A percentile compares a stretch with the other conserved stretches of the same genome.
Evolutionary conservation across 139 green algal species (phyloP).

Genomic region (Micractinium sp.): DNA sequence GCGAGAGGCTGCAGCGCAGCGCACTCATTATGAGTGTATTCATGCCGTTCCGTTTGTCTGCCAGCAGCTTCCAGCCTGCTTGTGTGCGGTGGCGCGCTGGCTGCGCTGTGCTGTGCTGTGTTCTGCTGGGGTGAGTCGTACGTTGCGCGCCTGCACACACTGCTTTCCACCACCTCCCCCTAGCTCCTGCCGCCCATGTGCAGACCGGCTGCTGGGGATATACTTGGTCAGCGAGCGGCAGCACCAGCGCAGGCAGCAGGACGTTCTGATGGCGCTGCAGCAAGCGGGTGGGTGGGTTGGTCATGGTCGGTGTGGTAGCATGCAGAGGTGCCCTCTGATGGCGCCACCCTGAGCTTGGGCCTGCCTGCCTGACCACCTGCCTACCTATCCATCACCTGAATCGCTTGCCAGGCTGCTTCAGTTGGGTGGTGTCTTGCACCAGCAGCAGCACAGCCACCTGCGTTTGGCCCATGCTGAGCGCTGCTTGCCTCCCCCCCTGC

Average conservation of each 20-base stretch:
- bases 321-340: neutral
- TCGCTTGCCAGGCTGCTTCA: too few species aligned
- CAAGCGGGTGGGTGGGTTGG: conserved; percentile 1
- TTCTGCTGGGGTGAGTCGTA: too few species aligned
- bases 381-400: neutral
- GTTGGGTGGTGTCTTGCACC: too few species aligned
- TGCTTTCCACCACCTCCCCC: too few species aligned
- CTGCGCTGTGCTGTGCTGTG: too few species aligned
- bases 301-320: neutral
- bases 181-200: neutral
- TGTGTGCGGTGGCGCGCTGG: too few species aligned
- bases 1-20: too few species aligned
- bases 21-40: too few species aligned
- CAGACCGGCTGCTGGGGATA: conserved; percentile 36
- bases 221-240: conserved; percentile 45
- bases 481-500: too few species aligned
- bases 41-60: neutral
- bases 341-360: neutral
- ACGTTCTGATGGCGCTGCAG: conserved; percentile 19
- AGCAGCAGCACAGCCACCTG: too few species aligned
- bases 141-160: neutral
- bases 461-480: too few species aligned
- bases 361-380: neutral
- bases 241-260: conserved; percentile 10
- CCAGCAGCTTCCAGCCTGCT: neutral